Percentiles rank a stretch among this genome's conserved stretches.
phyloP scores from a whole-genome alignment of 192 early-diverging fungal species.

The Backusella luteola region DNA sequence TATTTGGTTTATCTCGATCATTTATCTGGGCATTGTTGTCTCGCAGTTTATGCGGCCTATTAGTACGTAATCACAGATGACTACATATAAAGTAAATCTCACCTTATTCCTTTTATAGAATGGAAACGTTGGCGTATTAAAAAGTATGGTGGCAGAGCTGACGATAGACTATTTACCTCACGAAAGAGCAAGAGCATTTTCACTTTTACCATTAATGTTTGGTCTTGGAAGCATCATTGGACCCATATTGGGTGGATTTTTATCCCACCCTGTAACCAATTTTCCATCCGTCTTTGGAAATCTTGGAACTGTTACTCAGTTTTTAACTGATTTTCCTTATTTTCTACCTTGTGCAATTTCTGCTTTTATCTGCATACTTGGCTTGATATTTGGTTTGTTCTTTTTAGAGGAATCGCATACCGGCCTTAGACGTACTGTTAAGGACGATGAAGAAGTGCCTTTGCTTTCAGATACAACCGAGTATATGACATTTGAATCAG shows the following conservation, averaged over 20 bases:
- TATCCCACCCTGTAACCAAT: slow-evolving; percentile 59
- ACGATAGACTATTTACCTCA: slow-evolving; percentile 62
- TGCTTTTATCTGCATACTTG: slow-evolving; percentile 49
- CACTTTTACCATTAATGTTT: slow-evolving; percentile 60
- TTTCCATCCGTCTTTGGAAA: slow-evolving; percentile 52
- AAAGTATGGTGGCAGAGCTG: slow-evolving; percentile 70
- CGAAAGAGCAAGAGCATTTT: slow-evolving; percentile 54
- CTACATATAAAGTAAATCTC: background rate
- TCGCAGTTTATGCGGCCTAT: slow-evolving; percentile 54
- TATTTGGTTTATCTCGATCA: slow-evolving; percentile 62
- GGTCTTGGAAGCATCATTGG: slow-evolving; percentile 59
- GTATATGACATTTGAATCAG: slow-evolving; percentile 11
- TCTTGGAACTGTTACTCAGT: slow-evolving; percentile 19
- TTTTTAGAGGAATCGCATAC: slow-evolving; percentile 53
- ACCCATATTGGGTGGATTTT: slow-evolving; percentile 62
- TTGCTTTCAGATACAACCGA: background rate
- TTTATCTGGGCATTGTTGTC: slow-evolving; percentile 52
- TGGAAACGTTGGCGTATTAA: slow-evolving; percentile 68
- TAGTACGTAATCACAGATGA: slow-evolving; percentile 19
- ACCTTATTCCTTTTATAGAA: slow-evolving; percentile 34
- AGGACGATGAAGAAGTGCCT: background rate
- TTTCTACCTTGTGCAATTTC: slow-evolving; percentile 70
- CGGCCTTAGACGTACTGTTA: background rate
- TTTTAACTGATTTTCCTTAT: slow-evolving; percentile 62
- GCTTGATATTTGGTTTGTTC: slow-evolving; percentile 51